Percentiles rank a stretch among this genome's conserved stretches.
These are phyloP conservation scores for Backusella psychrophila DNA, from an alignment of 192 early-diverging fungal species.

Conservation along the genomic window DNA sequence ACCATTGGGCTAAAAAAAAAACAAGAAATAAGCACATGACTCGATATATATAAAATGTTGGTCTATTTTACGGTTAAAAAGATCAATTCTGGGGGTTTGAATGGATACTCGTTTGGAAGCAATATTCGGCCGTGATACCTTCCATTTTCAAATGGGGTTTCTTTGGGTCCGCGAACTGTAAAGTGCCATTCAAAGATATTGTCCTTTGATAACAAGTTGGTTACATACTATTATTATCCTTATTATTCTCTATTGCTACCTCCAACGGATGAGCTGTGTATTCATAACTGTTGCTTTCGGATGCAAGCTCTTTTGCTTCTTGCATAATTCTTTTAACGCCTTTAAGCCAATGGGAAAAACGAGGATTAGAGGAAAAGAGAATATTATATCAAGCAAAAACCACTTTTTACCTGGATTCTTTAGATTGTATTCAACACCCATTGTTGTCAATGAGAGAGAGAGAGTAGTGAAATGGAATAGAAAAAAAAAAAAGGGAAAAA, in stretches of 20 bases:
- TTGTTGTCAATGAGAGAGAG: not conserved
- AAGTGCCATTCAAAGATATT: constrained; percentile 99
- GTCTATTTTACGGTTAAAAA: constrained; percentile 60
- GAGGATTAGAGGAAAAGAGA: not conserved
- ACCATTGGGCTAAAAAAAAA: constrained; percentile 61
- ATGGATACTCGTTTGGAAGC: constrained; percentile 95
- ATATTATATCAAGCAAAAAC: not conserved
- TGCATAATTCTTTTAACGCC: constrained; percentile 83
- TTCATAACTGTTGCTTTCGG: constrained; percentile 62
- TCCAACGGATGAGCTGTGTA: constrained; percentile 75
- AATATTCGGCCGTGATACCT: constrained; percentile 90
- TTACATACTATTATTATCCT: not conserved
- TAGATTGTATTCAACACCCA: constrained; percentile 14
- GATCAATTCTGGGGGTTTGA: constrained; percentile 81
- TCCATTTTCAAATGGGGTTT: constrained; percentile 84
- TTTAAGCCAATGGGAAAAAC: constrained; percentile 8
- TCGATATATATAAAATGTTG: no score
- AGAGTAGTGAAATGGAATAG: not conserved
- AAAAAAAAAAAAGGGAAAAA: not conserved
- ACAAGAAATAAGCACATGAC: not conserved
- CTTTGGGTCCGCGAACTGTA: constrained; percentile 84
- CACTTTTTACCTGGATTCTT: constrained; percentile 16
- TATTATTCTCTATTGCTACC: constrained; percentile 24
- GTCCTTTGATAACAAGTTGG: constrained; percentile 41
- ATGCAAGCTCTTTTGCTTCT: constrained; percentile 69